phyloP scores from a whole-genome alignment of 108 stramenopile genomes.

The Discostella pseudostelligera region DNA sequence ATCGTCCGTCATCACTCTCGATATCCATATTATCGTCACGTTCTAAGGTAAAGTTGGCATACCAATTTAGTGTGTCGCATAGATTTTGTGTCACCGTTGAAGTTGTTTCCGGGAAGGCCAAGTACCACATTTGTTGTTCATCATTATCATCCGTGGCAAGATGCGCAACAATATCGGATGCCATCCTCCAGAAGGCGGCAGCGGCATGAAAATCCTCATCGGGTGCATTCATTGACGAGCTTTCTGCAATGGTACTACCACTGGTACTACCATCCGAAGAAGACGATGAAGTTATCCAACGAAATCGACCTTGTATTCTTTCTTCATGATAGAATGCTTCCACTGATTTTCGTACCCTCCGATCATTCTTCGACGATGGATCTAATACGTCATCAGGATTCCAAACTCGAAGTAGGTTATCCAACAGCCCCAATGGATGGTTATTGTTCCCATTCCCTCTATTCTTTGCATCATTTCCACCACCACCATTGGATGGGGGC shows the following conservation, averaged over 20 bases:
- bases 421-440: slow-evolving; percentile 29
- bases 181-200: slow-evolving; percentile 45
- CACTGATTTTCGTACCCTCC: neutral
- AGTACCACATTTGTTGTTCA: slow-evolving; percentile 12
- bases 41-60: slow-evolving; percentile 20
- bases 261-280: neutral
- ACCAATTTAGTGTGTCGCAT: slow-evolving; percentile 49
- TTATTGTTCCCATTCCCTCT: slow-evolving; percentile 22
- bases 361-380: no score
- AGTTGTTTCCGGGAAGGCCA: slow-evolving; percentile 42
- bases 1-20: neutral
- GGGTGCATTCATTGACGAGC: neutral
- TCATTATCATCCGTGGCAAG: neutral
- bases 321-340: slow-evolving; percentile 13
- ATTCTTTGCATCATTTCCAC: neutral
- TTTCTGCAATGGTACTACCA: neutral
- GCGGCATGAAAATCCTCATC: slow-evolving; percentile 46
- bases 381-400: no score
- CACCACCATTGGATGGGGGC: neutral
- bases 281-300: slow-evolving; percentile 10
- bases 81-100: slow-evolving; percentile 25
- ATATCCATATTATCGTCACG: no score
- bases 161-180: slow-evolving; percentile 15
- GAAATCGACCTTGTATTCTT: slow-evolving; percentile 5
- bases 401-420: neutral